A percentile compares a stretch with the other conserved stretches of the same genome.
These are phyloP conservation scores for Spathaspora gorwiae DNA, from an alignment of 805 yeast species.

Conservation along the genomic window DNA sequence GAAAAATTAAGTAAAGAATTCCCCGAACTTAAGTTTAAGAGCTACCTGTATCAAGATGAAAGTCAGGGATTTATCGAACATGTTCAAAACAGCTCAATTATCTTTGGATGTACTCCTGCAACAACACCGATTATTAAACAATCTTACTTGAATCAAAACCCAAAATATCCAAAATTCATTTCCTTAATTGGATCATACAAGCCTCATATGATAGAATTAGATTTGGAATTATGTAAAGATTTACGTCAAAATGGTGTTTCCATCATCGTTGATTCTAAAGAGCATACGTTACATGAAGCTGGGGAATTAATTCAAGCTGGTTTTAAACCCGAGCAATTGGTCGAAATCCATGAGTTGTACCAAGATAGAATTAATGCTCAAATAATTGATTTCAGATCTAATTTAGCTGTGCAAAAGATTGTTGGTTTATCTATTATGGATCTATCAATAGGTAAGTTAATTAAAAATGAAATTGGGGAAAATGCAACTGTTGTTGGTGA, in stretches of 20 bases:
- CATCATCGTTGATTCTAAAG: conserved; percentile 56
- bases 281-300: conserved; percentile 55
- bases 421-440: conserved; percentile 69
- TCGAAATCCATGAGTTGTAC: conserved; percentile 44
- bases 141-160: conserved; percentile 26
- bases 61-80: conserved; percentile 14
- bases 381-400: conserved; percentile 8
- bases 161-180: conserved; percentile 32
- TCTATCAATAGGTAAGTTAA: conserved; percentile 44
- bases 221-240: conserved; percentile 33
- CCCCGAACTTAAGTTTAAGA: conserved; percentile 18
- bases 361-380: conserved; percentile 2
- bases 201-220: conserved; percentile 64
- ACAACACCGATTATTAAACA: conserved; percentile 42
- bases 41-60: conserved; percentile 13
- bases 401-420: conserved; percentile 46
- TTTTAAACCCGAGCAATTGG: conserved; percentile 33
- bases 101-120: conserved; percentile 61
- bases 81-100: conserved; percentile 39
- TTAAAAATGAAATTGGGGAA: conserved; percentile 23
- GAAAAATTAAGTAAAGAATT: conserved; percentile 22
- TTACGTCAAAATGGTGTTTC: conserved; percentile 32
- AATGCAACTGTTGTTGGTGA: neutral
- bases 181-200: conserved; percentile 64
- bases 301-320: conserved; percentile 56